Conservation (phyloP, 305 asterid genomes). For the Euphrasia arctica region DNA sequence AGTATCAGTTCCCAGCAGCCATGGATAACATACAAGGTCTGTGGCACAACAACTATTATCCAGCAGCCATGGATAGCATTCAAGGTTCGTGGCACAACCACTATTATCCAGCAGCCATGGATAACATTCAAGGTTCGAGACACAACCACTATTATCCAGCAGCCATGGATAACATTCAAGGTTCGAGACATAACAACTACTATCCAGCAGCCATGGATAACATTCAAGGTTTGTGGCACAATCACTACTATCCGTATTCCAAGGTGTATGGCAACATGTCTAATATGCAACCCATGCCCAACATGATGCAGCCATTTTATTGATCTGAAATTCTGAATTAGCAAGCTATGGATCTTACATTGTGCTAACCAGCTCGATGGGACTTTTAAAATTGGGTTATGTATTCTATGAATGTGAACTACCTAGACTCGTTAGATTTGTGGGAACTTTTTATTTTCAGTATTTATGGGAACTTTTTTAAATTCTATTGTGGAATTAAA, state of each 20-base stretch:
- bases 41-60: constrained; percentile 28
- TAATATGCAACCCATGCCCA: constrained; percentile 26
- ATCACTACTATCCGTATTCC: constrained; percentile 24
- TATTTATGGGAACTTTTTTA: not conserved
- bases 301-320: constrained; percentile 25
- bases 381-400: not conserved
- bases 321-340: not conserved
- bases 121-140: constrained; percentile 30
- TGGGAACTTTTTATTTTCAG: not conserved
- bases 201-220: constrained; percentile 29
- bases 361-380: not conserved
- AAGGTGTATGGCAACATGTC: constrained; percentile 23
- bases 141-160: constrained; percentile 19
- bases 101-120: constrained; percentile 25
- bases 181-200: constrained; percentile 25
- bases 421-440: not conserved
- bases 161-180: constrained; percentile 28
- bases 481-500: not conserved
- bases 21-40: constrained; percentile 29
- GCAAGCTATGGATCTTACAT: not conserved
- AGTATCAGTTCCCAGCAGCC: constrained; percentile 22
- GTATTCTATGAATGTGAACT: not conserved
- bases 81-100: constrained; percentile 31
- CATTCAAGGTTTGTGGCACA: constrained; percentile 30
- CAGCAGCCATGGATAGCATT: constrained; percentile 24